Evolutionary conservation across 192 early-diverging fungal genomes (phyloP), one percentile per base, ranked within the genome.

Genomic region (Coemansia sp.): DNA sequence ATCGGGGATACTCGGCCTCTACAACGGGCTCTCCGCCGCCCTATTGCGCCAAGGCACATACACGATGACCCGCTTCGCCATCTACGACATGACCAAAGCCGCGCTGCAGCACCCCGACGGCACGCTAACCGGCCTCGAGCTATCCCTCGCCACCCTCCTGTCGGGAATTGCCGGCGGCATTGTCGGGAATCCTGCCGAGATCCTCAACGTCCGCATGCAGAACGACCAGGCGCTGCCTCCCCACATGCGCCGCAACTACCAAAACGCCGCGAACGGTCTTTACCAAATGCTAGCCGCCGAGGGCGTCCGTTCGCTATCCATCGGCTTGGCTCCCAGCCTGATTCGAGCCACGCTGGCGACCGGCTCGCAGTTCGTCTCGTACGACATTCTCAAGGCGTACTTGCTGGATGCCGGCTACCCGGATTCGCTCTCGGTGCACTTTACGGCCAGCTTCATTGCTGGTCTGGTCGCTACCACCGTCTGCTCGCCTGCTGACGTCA

Each of bases 241-340:
- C 38, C 64, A 80, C 5, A 47, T 80, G 51, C 83, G 84, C 21
- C 71, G 88, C 20, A 84, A 91, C 63, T 91, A 91, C 59, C 78
- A 76, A 23, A 81, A 86, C 68, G 89, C 87, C 0, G 39, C 84
- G 42, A 72, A 86, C 70, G 90, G 85, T 36, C 64, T 87, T 0
- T 57, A 70, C 43, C 82, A 83, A 45, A 94, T 95, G 66, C 60
- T 87, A 0, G 67, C 79, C 9, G 70, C 83, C 17, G 93, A 96
- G 60, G 93, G 94, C 10, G 53, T 83, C 1, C 31, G 60, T 11
- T 84, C 90, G 16, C 71, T 98, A 46, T 86, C 90, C 57, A 87
- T 92, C 59, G 96, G 96, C 26, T 61, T 98, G 16, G 92, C 84
- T 1, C 92, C 96, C 6, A 94, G 92, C 46, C 79, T 93, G 57